Base-by-base conservation (phyloP, 2,329 filamentous ascomycete species). In the Ceratocystis huliohia region DNA sequence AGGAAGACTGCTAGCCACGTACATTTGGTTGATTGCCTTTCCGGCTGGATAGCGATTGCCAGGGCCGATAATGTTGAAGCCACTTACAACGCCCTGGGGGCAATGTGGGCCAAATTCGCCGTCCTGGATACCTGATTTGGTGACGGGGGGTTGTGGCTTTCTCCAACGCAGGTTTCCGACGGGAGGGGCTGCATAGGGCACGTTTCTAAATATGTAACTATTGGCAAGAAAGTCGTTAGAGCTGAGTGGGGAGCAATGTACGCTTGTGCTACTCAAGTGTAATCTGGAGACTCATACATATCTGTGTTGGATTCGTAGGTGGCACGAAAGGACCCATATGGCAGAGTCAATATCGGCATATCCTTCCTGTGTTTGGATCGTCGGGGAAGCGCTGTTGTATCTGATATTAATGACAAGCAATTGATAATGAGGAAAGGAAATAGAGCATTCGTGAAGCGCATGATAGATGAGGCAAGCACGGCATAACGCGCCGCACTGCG, bases 141-240 rank as follows among this genome's bases (percentile, higher is more conserved):
- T 67, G n/a, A 72, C 28, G 17, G 75, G 76, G 20, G 75, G 72
- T 2, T 72, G 75, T 15, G 77, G 77, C 66, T 76, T 77, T 6
- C 70, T 69, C 75, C 76, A 79, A 45, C 78, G 74, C 10, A 77
- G 71, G 10, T 74, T 70, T 13, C 76, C 77, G 3, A 74, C 70
- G 0, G 78, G 77, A 10, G 77, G 76, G 8, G 77, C 77, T 1
- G 76, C 78, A 69, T 76, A 79, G 0, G 76, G 75, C 64, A 79
- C 76, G 67, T 78, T 78, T 65, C 74, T 74, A 70, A 78, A 79
- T 45, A 65, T 69, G 33, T 70, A 68, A 30, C 69, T 70, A 20
- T 1, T 41, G 37, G 37, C 37, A 41, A 15, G 0, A 41, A 13
- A 6, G 22, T 4, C 17, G 37, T 68, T 65, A 68, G 64, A 8